Base-by-base conservation (phyloP, 2,329 filamentous ascomycete species). In the Canariomyces notabilis region DNA sequence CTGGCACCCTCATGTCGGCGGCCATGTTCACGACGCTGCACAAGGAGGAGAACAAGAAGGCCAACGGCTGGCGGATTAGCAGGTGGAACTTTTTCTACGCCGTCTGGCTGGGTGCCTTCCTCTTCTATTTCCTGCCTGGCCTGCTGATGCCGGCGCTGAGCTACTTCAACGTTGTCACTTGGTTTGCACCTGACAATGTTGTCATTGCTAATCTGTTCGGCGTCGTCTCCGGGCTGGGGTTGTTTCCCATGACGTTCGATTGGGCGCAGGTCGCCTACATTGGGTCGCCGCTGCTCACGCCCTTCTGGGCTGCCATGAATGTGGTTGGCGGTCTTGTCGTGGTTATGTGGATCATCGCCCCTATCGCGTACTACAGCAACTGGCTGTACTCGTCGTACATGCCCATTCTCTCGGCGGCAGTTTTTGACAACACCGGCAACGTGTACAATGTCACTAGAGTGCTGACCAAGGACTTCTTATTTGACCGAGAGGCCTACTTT, bases 181-280 rank as follows among this genome's bases (percentile, higher is more conserved):
- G 87, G 88, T 87, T 90, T 63, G 86, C 86, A 2, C 89, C 89
- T 0, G 82, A 89, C 54, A 94, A 85, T 56, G 85, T 93, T n/a
- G 81, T 94, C 3, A 71, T 94, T 36, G 85, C 89, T 22, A 94
- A 94, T 63, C 70, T 95, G 53, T 94, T 94, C 60, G 89, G 89
- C 14, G 85, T 91, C 14, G 78, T 82, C n/a, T 91, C 88, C 2
- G 89, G 89, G 2, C 75, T 95, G 12, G 88, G 88, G 1, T 68
- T 95, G 26, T 89, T 94, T 51, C 89, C 89, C 0, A 63, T 95
- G 58, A 94, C 89, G 0, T 94, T 95, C 59, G 89, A 95, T 68
- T 95, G 89, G 89, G 86, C 87, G 1, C 89, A 95, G 61, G 83
- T 95, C 52, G 88, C 89, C 0, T 84, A 91, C 60, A 93, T 94